Base-by-base conservation (phyloP, 345 rosid genomes). In the Geranium rotundifolium region DNA sequence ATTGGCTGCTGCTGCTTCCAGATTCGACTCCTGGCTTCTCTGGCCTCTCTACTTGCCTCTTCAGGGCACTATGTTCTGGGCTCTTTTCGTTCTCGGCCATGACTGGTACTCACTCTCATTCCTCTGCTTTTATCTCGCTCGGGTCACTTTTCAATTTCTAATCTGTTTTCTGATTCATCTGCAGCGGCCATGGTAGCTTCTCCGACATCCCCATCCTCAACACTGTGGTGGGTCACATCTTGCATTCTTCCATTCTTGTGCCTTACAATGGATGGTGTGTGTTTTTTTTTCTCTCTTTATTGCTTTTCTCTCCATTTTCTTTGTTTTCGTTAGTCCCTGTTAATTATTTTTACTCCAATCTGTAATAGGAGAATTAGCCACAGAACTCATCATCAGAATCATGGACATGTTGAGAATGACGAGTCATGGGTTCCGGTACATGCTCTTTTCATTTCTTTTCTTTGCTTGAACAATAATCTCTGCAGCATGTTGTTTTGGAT, bases 41-140 rank as follows among this genome's bases (percentile, higher is more conserved):
- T 91, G 98, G 96, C 98, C 96, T 31, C 84, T 91, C 52, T 91
- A 89, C 63, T 91, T 96, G 98, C 20, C 74, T 16, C 87, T 84
- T 66, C 98, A 91, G 67, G 98, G 96, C 54, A 91, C 98, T 50
- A 91, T 91, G 96, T 91, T 88, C 58, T 91, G 98, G 98, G 98
- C 91, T 67, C 81, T 91, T 64, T 91, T 91, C 72, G 98, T 91
- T 73, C 96, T 91, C 30, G 96, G 96, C 6, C 98, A 91, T 79
- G 98, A 91, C 68, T 88, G 98, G 97, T 91, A 77, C 2, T 8
- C 4, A 46, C 12, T 4, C 0, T n/a, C 8, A 20, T 27, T 15
- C 37, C 7, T 54, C 1, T 29, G 2, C 5, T 19, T 55, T 39
- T 19, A 29, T n/a, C 19, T 60, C 12, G 41, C 2, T 34, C 0